phyloP scores from a whole-genome alignment of 805 yeast species.

The Debaryomyces castellii region DNA sequence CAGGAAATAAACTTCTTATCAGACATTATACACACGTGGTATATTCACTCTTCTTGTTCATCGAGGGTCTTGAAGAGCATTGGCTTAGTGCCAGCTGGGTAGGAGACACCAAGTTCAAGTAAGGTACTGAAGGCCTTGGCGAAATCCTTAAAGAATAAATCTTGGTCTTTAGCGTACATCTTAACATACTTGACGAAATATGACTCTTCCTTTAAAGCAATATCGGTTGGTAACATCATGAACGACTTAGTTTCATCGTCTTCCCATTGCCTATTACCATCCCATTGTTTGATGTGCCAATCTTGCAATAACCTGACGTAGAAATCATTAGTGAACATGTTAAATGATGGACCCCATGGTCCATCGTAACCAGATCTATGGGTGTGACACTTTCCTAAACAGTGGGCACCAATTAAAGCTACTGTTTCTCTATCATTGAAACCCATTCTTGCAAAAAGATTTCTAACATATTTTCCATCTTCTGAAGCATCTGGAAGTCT shows the following conservation, averaged over 20 bases:
- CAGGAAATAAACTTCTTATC: neutral
- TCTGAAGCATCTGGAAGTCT: slow-evolving; percentile 72
- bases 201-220: slow-evolving; percentile 49
- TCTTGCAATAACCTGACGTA: slow-evolving; percentile 41
- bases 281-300: slow-evolving; percentile 53
- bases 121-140: slow-evolving; percentile 45
- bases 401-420: slow-evolving; percentile 44
- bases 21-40: neutral
- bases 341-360: slow-evolving; percentile 45
- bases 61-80: slow-evolving; percentile 64
- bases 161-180: slow-evolving; percentile 49
- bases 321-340: slow-evolving; percentile 42
- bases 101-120: slow-evolving; percentile 45
- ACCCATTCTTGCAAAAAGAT: slow-evolving; percentile 58
- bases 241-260: slow-evolving; percentile 36
- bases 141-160: slow-evolving; percentile 49
- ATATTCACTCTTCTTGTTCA: slow-evolving; percentile 48
- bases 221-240: slow-evolving; percentile 64
- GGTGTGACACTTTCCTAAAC: slow-evolving; percentile 40
- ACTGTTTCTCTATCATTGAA: slow-evolving; percentile 40
- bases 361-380: slow-evolving; percentile 40
- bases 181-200: slow-evolving; percentile 46
- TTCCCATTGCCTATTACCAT: slow-evolving; percentile 41
- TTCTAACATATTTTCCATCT: slow-evolving; percentile 64
- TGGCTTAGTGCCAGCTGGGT: slow-evolving; percentile 48